phyloP scores from a whole-genome alignment of 352 stramenopile genomes.

The Globisporangium mamillatum region DNA sequence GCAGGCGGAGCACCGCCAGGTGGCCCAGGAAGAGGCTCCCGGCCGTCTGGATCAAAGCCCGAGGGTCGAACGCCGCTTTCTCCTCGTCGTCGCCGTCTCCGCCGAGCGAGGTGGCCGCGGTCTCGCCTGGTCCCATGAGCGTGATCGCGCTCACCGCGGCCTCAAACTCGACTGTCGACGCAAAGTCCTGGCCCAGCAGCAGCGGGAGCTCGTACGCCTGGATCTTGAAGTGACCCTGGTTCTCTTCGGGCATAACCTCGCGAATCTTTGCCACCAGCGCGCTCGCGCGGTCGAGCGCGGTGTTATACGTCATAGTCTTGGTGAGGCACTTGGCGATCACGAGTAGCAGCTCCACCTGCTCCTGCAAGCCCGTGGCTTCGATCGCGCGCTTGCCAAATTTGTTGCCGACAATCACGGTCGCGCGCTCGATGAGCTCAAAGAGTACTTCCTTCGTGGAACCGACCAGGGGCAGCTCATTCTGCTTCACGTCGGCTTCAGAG shows the following conservation, averaged over 20 bases:
- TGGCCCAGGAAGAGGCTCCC: constrained; percentile 59
- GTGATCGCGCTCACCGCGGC: constrained; percentile 57
- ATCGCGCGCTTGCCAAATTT: constrained; percentile 63
- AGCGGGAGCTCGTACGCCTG: constrained; percentile 29
- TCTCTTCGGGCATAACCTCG: constrained; percentile 38
- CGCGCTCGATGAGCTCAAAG: constrained; percentile 55
- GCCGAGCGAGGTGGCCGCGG: constrained; percentile 34
- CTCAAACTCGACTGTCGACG: constrained; percentile 20
- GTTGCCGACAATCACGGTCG: constrained; percentile 51
- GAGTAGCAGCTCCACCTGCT: constrained; percentile 64
- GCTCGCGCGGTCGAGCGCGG: constrained; percentile 35
- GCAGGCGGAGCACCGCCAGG: constrained; percentile 47
- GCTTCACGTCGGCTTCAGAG: constrained; percentile 31
- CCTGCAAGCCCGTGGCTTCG: constrained; percentile 34
- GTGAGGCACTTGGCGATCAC: constrained; percentile 55
- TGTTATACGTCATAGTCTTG: constrained; percentile 40
- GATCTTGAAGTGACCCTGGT: constrained; percentile 59
- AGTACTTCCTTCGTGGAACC: constrained; percentile 49
- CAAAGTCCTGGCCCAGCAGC: constrained; percentile 27
- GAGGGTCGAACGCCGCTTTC: constrained; percentile 32
- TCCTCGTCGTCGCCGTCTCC: constrained; percentile 26
- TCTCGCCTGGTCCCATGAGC: constrained; percentile 57
- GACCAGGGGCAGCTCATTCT: constrained; percentile 28
- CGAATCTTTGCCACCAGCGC: constrained; percentile 44
- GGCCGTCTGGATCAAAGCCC: constrained; percentile 38